These are phyloP conservation scores for Fusarium torreyae DNA, from an alignment of 2,329 filamentous ascomycete genomes.

Conservation along the genomic window DNA sequence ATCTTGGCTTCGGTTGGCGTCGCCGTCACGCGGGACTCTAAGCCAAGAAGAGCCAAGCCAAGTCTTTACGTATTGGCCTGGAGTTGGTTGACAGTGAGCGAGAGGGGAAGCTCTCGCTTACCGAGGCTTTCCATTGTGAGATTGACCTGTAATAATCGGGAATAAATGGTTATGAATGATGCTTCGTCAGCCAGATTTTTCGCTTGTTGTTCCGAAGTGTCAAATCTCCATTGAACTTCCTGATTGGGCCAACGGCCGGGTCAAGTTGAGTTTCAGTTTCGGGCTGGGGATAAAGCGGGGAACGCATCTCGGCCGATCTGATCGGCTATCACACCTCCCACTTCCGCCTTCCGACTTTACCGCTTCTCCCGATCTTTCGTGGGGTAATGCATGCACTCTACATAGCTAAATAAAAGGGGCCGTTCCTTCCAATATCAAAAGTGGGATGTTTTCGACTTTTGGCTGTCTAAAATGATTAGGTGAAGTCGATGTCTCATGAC, in stretches of 20 bases:
- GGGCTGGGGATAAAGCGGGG: conserved; percentile 39
- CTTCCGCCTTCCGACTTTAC: conserved; percentile 1
- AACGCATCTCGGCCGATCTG: conserved; percentile 31
- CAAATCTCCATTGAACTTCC: conserved; percentile 27
- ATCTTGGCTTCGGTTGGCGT: conserved; percentile 40
- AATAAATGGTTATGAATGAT: not conserved
- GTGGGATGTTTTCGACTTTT: too few relatives aligned
- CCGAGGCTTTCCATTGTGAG: too few relatives aligned
- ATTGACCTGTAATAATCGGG: not conserved
- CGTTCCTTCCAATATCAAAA: too few relatives aligned
- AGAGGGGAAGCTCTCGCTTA: not conserved
- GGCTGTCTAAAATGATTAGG: too few relatives aligned
- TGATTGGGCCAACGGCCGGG: not conserved
- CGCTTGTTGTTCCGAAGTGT: not conserved
- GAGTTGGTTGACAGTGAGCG: not conserved
- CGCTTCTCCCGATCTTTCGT: conserved; percentile 7
- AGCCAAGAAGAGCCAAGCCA: conserved; percentile 1
- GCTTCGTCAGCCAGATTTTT: not conserved
- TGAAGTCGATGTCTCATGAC: too few relatives aligned
- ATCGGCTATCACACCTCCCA: conserved; percentile 23
- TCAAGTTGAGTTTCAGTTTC: conserved; percentile 5
- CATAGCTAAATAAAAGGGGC: not conserved
- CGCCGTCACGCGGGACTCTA: conserved; percentile 22
- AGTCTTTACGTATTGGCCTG: not conserved
- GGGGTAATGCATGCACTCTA: conserved; percentile 6